Base-by-base conservation (phyloP, 208 protist species). In the Leptomonas pyrrhocoris region DNA sequence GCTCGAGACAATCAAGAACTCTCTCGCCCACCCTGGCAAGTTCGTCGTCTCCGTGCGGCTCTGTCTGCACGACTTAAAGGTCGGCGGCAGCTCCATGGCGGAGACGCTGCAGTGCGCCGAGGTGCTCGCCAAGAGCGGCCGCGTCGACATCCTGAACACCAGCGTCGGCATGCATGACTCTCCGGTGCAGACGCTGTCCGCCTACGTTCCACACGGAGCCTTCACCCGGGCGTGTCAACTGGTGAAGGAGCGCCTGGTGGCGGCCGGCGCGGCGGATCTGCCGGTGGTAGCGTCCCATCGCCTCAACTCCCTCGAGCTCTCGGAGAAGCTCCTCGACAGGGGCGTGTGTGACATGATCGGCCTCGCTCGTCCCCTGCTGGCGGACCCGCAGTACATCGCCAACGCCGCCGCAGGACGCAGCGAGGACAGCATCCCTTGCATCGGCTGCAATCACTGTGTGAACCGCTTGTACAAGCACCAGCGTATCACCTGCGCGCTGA, bases 161-260 rank as follows among this genome's bases (percentile, higher is more conserved):
- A 96, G 94, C 68, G 94, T 98, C 19, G 95, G 95, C 42, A 98
- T 97, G 96, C 94, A 98, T 81, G 96, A 98, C 77, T 96, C 97
- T 27, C 90, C 93, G 23, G 88, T 98, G 27, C 95, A 97, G 65
- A 98, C 95, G 36, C 81, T 98, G 45, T 94, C 93, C 15, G 94
- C 94, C 5, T 92, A 80, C 68, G 96, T 98, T 2, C 96, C 96
- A 2, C 86, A 95, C 55, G 93, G 78, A n/a, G 77, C 83, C 21
- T 98, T 97, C 72, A 59, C 88, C 25, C 90, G 92, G 28, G 79
- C 88, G 49, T 94, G 92, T 21, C 57, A 85, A 58, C 68, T 86
- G 28, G 60, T 94, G 18, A 92, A 85, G 53, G 74, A 94, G 68
- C 79, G 71, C 6, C 67, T 93, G 3, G 64, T 59, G 4, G 48